phyloP scores from a whole-genome alignment of 768 basidiomycete species.

The Mycena rebaudengoi region DNA sequence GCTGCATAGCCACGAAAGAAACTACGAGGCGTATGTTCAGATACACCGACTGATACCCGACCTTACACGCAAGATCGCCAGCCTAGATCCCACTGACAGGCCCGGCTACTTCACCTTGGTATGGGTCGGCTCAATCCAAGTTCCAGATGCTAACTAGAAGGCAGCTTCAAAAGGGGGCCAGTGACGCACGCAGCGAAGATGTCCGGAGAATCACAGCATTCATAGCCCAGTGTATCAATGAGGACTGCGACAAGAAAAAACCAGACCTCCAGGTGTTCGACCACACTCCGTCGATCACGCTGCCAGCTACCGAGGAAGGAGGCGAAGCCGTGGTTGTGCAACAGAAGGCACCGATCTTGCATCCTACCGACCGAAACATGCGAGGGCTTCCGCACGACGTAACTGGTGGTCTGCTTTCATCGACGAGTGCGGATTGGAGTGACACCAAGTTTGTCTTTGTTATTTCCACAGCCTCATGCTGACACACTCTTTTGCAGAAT shows the following conservation, averaged over 20 bases:
- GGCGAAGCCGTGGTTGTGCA: background rate
- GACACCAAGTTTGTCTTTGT: background rate
- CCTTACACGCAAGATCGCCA: background rate
- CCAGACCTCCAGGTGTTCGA: slow-evolving; percentile 4
- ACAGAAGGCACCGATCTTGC: background rate
- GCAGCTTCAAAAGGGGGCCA: too few species aligned
- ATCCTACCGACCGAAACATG: background rate
- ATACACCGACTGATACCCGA: background rate
- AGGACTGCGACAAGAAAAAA: background rate
- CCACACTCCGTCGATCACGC: background rate
- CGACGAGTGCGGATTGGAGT: background rate
- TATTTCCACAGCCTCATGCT: background rate
- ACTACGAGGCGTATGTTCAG: background rate
- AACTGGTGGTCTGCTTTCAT: background rate
- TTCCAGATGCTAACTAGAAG: background rate
- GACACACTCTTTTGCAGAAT: background rate
- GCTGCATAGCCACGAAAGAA: background rate
- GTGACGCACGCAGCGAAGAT: slow-evolving; percentile 13
- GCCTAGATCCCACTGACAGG: background rate
- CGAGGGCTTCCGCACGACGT: slow-evolving; percentile 3
- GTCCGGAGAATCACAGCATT: background rate
- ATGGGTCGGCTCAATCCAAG: background rate
- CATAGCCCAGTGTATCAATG: background rate
- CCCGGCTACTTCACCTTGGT: background rate
- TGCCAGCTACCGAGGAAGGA: background rate